Evolutionary conservation across 2,329 filamentous ascomycete genomes (phyloP), one percentile per base, ranked within the genome.

Genomic region (Sclerotinia sclerotiorum): DNA sequence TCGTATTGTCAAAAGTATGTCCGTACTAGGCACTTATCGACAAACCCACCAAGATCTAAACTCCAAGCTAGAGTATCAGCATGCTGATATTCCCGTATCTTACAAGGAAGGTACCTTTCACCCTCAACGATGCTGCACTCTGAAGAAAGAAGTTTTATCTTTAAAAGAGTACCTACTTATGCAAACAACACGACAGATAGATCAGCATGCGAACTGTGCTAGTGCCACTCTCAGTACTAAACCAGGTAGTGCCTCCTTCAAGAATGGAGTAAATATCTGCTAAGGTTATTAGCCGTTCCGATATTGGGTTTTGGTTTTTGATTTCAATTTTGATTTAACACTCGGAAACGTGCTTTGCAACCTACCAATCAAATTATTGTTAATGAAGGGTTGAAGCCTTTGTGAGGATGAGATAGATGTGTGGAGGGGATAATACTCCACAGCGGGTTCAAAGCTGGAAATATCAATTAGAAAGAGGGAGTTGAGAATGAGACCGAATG

Each of bases 271-370:
- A 44, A 17, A 15, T 42, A 42, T 42, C 39, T 42, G 39, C 39
- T 42, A 27, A 35, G 52, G 21, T 55, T 21, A 58, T 58, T 19
- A 42, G 55, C n/a, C 55, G 55, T 58, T 58, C 35, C 55, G 55
- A 44, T 44, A 19, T 27, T 27, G 24, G n/a, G 5, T 58, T 3
- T 27, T 57, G 13, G 2, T 57, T 5, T 27, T 24, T 17, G 21
- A 17, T 24, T 57, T 24, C 21, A 21, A 24, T 24, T 57, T 42
- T n/a, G 32, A 32, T 10, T 10, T 44, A 8, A 13, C n/a, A 19
- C 24, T 58, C 15, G 55, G 15, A 58, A 42, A 58, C 55, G 55
- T 58, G 55, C 35, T n/a, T 21, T 10, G 4, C n/a, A n/a, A 3
- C 39, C 55, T 11, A 44, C 55, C 55, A 58, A 58, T 58, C 35